A percentile compares a stretch with the other conserved stretches of the same genome.
Conservation (phyloP, 768 basidiomycete genomes). For the Kwoniella dendrophila region DNA sequence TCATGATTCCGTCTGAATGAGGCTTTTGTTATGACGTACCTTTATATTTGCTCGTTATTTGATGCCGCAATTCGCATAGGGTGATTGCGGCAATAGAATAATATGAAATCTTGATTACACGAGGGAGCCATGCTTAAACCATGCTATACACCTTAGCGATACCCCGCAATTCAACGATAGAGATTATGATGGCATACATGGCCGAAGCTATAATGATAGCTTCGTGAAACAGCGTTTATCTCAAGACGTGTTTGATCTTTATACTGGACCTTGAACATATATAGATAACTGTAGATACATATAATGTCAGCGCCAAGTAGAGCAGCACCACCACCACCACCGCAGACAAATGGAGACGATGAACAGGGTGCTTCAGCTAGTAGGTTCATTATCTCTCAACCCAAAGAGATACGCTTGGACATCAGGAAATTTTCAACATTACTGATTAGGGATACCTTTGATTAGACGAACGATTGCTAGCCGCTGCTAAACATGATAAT, state of each 20-base stretch:
- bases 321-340: conserved; percentile 46
- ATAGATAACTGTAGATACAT: not conserved
- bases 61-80: too few relatives aligned
- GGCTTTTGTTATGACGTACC: too few relatives aligned
- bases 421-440: not conserved
- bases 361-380: conserved; percentile 46
- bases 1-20: too few relatives aligned
- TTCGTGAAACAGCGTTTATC: too few relatives aligned
- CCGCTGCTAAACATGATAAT: conserved; percentile 73
- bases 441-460: not conserved
- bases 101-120: too few relatives aligned
- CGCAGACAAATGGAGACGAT: conserved; percentile 29
- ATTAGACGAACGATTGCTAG: conserved; percentile 71
- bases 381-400: conserved; percentile 15
- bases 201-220: too few relatives aligned
- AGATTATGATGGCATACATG: too few relatives aligned
- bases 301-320: conserved; percentile 29
- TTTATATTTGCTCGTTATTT: too few relatives aligned
- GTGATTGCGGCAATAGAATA: not conserved
- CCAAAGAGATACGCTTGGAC: conserved; percentile 1
- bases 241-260: not conserved
- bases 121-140: too few relatives aligned
- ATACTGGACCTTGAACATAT: too few relatives aligned
- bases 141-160: too few relatives aligned
- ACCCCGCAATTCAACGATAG: too few relatives aligned